Percentiles rank a stretch among this genome's conserved stretches.
These are phyloP conservation scores for Amesomyces nigricolor DNA, from an alignment of 2,329 filamentous ascomycete genomes.

Conservation along the genomic window DNA sequence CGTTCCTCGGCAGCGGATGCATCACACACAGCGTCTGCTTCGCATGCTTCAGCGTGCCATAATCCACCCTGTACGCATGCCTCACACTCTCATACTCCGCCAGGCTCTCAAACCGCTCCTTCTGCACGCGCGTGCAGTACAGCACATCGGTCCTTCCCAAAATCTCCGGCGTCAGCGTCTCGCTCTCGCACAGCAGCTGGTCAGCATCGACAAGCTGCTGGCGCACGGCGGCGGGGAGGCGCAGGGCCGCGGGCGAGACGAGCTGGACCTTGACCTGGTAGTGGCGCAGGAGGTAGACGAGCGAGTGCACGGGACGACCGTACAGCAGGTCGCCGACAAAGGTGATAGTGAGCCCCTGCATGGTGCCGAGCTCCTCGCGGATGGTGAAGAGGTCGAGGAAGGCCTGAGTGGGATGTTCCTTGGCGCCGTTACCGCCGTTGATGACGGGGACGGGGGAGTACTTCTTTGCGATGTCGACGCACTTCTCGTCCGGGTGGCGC, in stretches of 20 bases:
- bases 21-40: conserved; percentile 92
- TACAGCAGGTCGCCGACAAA: conserved; percentile 92
- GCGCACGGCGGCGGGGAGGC: conserved; percentile 69
- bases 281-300: conserved; percentile 88
- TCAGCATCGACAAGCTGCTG: conserved; percentile 66
- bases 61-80: conserved; percentile 84
- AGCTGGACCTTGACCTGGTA: conserved; percentile 94
- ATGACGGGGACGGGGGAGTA: conserved; percentile 89
- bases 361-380: conserved; percentile 91
- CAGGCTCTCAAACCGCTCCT: conserved; percentile 83
- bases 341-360: conserved; percentile 91
- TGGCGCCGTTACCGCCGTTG: conserved; percentile 93
- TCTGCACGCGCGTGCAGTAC: conserved; percentile 95
- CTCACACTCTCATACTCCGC: conserved; percentile 82
- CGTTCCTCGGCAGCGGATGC: conserved; percentile 90
- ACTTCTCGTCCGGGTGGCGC: conserved; percentile 79
- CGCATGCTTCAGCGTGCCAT: conserved; percentile 80
- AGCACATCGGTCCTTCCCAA: conserved; percentile 82
- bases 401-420: conserved; percentile 95
- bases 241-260: conserved; percentile 73
- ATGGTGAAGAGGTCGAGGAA: conserved; percentile 98
- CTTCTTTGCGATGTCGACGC: conserved; percentile 75
- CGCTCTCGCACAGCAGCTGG: conserved; percentile 70
- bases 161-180: conserved; percentile 79
- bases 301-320: conserved; percentile 89